Evolutionary conservation across 106 monocot species (phyloP).

Genomic region (Ottelia alismoides): DNA sequence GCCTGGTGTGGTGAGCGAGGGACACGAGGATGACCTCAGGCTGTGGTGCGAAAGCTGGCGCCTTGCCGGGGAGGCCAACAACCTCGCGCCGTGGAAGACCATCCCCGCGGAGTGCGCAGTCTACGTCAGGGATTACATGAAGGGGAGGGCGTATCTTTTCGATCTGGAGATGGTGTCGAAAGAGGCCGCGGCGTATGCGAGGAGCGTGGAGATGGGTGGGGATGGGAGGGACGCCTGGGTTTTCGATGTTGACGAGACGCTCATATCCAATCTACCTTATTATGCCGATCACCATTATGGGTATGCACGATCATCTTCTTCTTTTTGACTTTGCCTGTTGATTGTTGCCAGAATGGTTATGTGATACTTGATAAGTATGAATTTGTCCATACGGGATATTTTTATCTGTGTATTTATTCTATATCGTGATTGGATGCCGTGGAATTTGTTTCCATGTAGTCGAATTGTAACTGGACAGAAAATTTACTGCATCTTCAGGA

Average conservation of each 20-base stretch:
- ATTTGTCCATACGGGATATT: too few species aligned
- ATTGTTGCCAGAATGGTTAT: too few species aligned
- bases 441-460: background rate
- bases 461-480: too few species aligned
- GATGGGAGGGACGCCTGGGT: slow-evolving; percentile 10
- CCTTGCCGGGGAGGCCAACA: slow-evolving; percentile 12
- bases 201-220: background rate
- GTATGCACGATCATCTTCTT: too few species aligned
- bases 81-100: slow-evolving; percentile 9
- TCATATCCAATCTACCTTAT: slow-evolving; percentile 14
- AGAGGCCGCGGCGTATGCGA: slow-evolving; percentile 4
- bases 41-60: slow-evolving; percentile 19
- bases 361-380: too few species aligned
- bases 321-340: too few species aligned
- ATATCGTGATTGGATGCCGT: too few species aligned
- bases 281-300: slow-evolving; percentile 1
- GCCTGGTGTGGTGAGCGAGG: too few species aligned
- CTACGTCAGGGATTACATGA: slow-evolving; percentile 11
- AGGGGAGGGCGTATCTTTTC: slow-evolving; percentile 2
- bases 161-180: slow-evolving; percentile 3
- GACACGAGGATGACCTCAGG: too few species aligned
- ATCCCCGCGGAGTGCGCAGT: slow-evolving; percentile 7
- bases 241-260: slow-evolving; percentile 21
- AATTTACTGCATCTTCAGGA: too few species aligned
- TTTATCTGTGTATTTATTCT: slow-evolving; percentile 1